These are phyloP conservation scores for Centrapalus pauciflorus DNA, from an alignment of 129 eudicot species.

Conservation along the genomic window DNA sequence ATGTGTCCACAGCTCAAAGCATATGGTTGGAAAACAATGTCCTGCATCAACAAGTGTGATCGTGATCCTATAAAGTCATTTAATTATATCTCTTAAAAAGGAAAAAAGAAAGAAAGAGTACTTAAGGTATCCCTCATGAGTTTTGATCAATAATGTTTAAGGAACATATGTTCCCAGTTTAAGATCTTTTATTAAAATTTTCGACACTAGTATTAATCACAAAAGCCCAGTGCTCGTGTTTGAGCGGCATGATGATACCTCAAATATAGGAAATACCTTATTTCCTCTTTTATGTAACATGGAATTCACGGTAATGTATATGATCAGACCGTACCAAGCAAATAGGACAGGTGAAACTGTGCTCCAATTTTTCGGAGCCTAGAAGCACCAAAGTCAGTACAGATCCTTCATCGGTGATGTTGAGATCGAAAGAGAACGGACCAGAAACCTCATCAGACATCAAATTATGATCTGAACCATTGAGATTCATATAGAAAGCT, in stretches of 20 bases:
- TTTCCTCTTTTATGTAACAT: too few relatives aligned
- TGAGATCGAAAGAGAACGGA: conserved; percentile 33
- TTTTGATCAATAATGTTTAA: too few relatives aligned
- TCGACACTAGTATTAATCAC: too few relatives aligned
- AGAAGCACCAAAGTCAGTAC: conserved; percentile 33
- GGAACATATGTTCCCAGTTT: too few relatives aligned
- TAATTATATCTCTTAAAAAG: too few relatives aligned
- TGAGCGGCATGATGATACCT: too few relatives aligned
- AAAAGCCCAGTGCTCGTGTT: too few relatives aligned
- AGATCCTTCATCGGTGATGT: conserved; percentile 15
- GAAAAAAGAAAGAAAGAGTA: too few relatives aligned
- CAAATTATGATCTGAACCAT: conserved; percentile 20
- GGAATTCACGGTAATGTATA: not conserved
- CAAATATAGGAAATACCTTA: too few relatives aligned
- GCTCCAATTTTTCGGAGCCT: conserved; percentile 34
- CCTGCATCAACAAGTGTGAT: conserved; percentile 32
- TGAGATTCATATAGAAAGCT: conserved; percentile 50
- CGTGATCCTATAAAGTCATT: too few relatives aligned
- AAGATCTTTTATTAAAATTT: too few relatives aligned
- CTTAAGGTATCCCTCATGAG: too few relatives aligned
- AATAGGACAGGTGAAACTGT: conserved; percentile 46
- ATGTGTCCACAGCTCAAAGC: conserved; percentile 53
- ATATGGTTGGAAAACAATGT: conserved; percentile 44
- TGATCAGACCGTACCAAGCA: conserved; percentile 40
- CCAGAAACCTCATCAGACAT: conserved; percentile 11